These are phyloP conservation scores for Sequoia sempervirens DNA, from an alignment of 75 land plant genomes.

Conservation along the genomic window DNA sequence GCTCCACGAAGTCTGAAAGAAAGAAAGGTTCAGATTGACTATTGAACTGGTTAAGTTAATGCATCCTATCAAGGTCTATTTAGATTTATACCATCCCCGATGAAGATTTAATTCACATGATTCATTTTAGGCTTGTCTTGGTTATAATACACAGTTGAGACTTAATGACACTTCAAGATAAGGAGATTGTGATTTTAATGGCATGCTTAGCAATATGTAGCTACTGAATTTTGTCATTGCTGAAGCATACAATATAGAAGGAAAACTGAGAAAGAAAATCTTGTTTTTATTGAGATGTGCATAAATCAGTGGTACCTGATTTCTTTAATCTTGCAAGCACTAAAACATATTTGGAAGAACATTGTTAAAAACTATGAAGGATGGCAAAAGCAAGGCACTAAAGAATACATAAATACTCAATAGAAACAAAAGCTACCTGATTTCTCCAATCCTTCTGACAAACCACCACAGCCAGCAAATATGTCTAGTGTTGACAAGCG, in stretches of 20 bases:
- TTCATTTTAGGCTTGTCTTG: neutral
- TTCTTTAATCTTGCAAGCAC: neutral
- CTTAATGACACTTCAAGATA: constrained; percentile 14
- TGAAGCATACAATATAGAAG: neutral
- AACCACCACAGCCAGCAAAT: constrained; percentile 99
- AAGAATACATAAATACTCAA: neutral
- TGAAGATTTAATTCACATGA: neutral
- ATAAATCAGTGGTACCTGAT: neutral
- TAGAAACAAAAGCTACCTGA: constrained; percentile 47
- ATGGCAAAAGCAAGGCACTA: neutral
- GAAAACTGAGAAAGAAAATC: neutral
- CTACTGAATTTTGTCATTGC: neutral
- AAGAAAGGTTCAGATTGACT: neutral
- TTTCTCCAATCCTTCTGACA: constrained; percentile 88
- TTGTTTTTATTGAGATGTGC: neutral
- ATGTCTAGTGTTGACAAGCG: constrained; percentile 79
- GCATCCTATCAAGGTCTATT: too few species aligned
- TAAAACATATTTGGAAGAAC: neutral
- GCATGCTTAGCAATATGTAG: neutral
- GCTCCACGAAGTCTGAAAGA: neutral
- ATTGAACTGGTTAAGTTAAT: too few species aligned
- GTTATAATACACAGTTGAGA: constrained; percentile 69
- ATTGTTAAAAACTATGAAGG: neutral
- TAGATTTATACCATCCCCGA: too few species aligned
- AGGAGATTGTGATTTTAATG: neutral